Conservation (phyloP, 768 basidiomycete species). For the Amanita phalloides region DNA sequence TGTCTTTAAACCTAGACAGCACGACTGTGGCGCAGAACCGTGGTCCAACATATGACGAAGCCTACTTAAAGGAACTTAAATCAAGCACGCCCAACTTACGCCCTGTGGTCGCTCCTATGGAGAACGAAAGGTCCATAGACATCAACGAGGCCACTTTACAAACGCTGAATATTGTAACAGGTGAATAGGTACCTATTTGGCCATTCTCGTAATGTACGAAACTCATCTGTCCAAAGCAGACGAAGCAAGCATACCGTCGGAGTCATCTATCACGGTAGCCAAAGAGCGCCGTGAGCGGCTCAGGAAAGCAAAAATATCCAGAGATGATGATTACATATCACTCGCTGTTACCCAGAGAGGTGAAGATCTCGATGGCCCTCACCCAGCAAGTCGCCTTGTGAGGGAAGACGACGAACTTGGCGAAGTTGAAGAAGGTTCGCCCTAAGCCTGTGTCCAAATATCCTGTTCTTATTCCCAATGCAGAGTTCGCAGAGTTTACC, state of each 20-base stretch:
- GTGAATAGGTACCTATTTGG: constrained; percentile 9
- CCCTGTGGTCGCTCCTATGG: constrained; percentile 10
- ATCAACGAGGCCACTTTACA: constrained; percentile 18
- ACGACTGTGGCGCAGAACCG: constrained; percentile 41
- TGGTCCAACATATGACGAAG: constrained; percentile 59
- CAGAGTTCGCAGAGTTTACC: constrained; percentile 82
- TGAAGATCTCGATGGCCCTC: constrained; percentile 56
- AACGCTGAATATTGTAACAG: constrained; percentile 19
- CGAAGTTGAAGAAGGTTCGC: constrained; percentile 78
- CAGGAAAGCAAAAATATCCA: constrained; percentile 32
- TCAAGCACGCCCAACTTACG: constrained; percentile 59
- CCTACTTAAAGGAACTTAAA: constrained; percentile 68
- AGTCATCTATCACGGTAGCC: constrained; percentile 59
- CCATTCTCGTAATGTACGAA: neutral
- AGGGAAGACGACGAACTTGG: constrained; percentile 85
- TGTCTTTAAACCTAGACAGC: constrained; percentile 42
- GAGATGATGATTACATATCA: constrained; percentile 71
- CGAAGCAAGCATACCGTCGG: constrained; percentile 51
- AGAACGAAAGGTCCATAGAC: constrained; percentile 40
- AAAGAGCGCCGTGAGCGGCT: constrained; percentile 69
- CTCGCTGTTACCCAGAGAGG: constrained; percentile 51
- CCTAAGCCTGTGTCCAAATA: neutral
- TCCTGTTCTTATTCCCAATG: neutral
- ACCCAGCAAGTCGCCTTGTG: constrained; percentile 74
- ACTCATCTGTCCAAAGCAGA: constrained; percentile 19